Evolutionary conservation across 441 rosid species (phyloP), one percentile per base, ranked within the genome.

Genomic region (Gossypium davidsonii): DNA sequence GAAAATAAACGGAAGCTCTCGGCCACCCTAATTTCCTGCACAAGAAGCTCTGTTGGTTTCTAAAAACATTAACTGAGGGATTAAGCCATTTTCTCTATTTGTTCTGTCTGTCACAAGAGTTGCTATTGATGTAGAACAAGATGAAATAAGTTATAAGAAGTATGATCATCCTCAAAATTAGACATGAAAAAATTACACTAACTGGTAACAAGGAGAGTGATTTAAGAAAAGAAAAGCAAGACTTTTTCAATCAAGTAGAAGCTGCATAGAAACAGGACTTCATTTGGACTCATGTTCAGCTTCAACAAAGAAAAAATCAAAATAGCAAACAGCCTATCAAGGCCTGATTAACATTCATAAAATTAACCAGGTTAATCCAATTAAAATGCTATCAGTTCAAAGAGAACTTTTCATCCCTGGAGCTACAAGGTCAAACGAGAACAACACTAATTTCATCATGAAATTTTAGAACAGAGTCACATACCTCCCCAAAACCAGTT

Each of bases 1-100:
- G 97, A 90, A 80, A 96, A 96, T 44, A 96, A 76, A 64, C 90
- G 88, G 80, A 96, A 96, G 80, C 87, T 88, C 77, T 90, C 99
- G 0, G 93, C 86, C 56, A 89, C 91, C 69, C 79, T 82, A 86
- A 93, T 88, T 86, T 87, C 97, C 98, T 96, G 91, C 77, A 76
- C 77, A 59, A 60, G 10, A 61, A 28, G 69, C 8, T 37, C 6
- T 8, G 8, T 57, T 21, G 26, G 12, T 20, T 57, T 70, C 53
- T 56, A 23, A 55, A 70, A 39, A 34, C 51, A 56, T n/a, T 56
- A 70, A 12, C 10, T 0, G 9, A 53, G 49, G 48, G 55, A 69
- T 52, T 11, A 69, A 52, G 46, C 5, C 18, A 0, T 69, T 52
- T 68, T 69, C 61, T 53, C 28, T 10, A 31, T 53, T 28, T 26